phyloP scores from a whole-genome alignment of 176 grass and related monocot species.

The Leersia perrieri region DNA sequence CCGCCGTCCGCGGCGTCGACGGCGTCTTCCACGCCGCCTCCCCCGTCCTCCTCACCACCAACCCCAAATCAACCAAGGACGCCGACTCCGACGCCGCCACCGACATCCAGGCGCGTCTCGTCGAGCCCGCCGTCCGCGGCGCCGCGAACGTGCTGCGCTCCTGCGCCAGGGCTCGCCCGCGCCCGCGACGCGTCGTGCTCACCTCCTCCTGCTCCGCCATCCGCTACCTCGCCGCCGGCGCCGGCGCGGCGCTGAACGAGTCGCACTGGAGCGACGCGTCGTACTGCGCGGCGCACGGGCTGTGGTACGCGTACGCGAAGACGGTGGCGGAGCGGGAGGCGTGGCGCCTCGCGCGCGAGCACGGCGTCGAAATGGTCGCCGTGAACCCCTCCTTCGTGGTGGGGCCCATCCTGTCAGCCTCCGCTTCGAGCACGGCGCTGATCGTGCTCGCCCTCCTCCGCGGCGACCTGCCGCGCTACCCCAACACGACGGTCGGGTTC shows the following conservation, averaged over 20 bases:
- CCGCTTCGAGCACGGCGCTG: conserved; percentile 53
- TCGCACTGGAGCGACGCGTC: conserved; percentile 76
- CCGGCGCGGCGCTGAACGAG: conserved; percentile 42
- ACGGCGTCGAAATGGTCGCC: conserved; percentile 58
- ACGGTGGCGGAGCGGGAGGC: conserved; percentile 85
- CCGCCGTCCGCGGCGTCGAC: conserved; percentile 56
- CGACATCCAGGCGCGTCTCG: conserved; percentile 52
- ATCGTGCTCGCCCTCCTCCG: conserved; percentile 56
- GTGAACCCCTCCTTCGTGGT: conserved; percentile 86
- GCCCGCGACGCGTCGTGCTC: conserved; percentile 59
- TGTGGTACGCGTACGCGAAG: conserved; percentile 93
- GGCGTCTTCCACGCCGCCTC: conserved; percentile 86
- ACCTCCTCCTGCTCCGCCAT: conserved; percentile 79
- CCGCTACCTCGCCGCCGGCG: conserved; percentile 47
- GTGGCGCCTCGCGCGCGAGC: conserved; percentile 65
- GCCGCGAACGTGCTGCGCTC: conserved; percentile 76
- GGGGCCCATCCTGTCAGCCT: conserved; percentile 45
- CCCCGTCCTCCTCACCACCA: conserved; percentile 33
- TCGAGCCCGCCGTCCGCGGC: conserved; percentile 66
- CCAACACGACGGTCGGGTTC: conserved; percentile 69
- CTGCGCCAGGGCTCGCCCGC: conserved; percentile 38
- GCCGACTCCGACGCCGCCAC: neutral
- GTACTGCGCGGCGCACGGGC: conserved; percentile 65
- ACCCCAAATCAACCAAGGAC: neutral
- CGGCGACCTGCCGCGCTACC: conserved; percentile 48